Evolutionary conservation across 768 basidiomycete species (phyloP), one percentile per base, ranked within the genome.

Genomic region (Hypsizygus marmoreus): DNA sequence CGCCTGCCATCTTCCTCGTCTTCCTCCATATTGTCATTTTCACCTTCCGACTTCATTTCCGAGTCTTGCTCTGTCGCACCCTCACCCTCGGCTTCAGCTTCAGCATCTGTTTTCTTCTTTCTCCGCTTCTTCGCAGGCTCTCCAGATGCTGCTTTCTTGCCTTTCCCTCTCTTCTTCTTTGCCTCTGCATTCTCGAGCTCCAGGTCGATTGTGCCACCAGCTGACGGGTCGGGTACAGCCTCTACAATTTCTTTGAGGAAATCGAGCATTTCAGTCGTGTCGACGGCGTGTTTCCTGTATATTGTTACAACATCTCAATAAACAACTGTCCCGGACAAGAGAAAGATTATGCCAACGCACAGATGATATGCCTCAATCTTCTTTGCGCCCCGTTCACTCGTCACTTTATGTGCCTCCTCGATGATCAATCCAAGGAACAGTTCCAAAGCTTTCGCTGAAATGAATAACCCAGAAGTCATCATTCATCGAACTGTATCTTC

Each of bases 241-340:
- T 88, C 83, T 17, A 95, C 93, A 41, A 97, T 82, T 61, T 97
- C 94, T 61, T 91, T 88, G 24, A 97, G 78, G 67, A 97, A 98
- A 65, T 97, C 95, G 39, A 97, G 82, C 74, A 84, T 89, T 53
- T 92, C 86, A 9, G 84, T 88, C 12, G 83, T 85, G 46, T 90
- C 87, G 7, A 97, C 84, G 0, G 93, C 91, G 56, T 93, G 90
- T 75, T 98, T 98, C 53, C 95, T 97, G 62, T 9, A n/a, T n/a
- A 35, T 14, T n/a, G 30, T 29, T 36, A 13, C 39, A 49, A 19
- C 20, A 17, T 40, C 14, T n/a, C n/a, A n/a, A 40, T 35, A 19
- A 26, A 47, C 34, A 19, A 3, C 14, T 4, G 12, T 20, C 11
- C 12, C n/a, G 6, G 22, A 19, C 26, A 3, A 19, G 22, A 12